phyloP scores from a whole-genome alignment of 768 basidiomycete genomes.

The Kondoa subrosea region DNA sequence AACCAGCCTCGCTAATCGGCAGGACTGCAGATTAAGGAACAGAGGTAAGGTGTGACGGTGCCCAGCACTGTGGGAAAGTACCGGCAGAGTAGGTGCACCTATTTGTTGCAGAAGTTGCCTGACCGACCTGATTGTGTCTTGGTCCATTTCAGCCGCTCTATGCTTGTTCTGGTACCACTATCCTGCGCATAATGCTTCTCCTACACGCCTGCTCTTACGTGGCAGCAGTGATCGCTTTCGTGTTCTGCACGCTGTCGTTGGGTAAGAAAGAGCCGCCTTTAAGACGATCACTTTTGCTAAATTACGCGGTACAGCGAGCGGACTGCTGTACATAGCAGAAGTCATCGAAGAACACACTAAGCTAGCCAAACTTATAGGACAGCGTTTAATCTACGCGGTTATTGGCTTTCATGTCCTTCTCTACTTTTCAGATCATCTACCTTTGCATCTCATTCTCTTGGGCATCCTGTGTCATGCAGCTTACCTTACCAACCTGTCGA shows the following conservation, averaged over 20 bases:
- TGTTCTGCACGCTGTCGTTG: conserved; percentile 20
- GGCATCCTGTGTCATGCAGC: conserved; percentile 68
- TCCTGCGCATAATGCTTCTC: conserved; percentile 1
- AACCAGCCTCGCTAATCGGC: too few relatives aligned
- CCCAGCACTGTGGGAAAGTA: too few relatives aligned
- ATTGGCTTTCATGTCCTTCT: conserved; percentile 61
- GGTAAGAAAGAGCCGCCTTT: background rate
- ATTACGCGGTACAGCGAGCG: background rate
- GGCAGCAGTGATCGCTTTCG: conserved; percentile 16
- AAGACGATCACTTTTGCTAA: background rate
- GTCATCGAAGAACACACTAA: conserved; percentile 37
- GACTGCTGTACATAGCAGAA: conserved; percentile 18
- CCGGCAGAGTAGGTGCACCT: too few relatives aligned
- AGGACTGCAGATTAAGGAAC: too few relatives aligned
- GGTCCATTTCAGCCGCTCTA: too few relatives aligned
- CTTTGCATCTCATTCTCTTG: conserved; percentile 54
- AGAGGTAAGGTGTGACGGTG: too few relatives aligned
- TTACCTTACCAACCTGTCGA: conserved; percentile 68
- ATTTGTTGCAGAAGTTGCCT: too few relatives aligned
- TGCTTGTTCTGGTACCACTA: too few relatives aligned
- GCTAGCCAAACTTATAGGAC: conserved; percentile 62
- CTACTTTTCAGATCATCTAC: conserved; percentile 62
- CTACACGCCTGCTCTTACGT: conserved; percentile 15
- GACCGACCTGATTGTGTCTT: too few relatives aligned
- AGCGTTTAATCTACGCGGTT: conserved; percentile 49